phyloP scores from a whole-genome alignment of 2,329 filamentous ascomycete species.

The Rhynchosporium secalis region DNA sequence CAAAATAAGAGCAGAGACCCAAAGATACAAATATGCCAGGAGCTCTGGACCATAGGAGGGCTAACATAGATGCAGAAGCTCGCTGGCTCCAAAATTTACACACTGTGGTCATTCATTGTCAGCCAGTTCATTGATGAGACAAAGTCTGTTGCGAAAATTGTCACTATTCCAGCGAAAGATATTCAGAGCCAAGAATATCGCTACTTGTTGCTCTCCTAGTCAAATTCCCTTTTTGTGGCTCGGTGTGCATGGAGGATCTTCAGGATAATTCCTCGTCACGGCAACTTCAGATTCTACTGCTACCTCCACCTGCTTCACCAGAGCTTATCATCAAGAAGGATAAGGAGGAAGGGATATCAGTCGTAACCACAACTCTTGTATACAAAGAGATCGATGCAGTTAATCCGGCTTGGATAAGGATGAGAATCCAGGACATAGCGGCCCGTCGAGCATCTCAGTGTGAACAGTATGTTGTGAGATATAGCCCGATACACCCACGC shows the following conservation, averaged over 20 bases:
- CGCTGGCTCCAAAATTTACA: constrained; percentile 16
- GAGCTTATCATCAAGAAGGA: constrained; percentile 1
- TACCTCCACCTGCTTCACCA: neutral
- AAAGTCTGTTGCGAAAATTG: constrained; percentile 18
- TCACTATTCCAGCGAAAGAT: constrained; percentile 23
- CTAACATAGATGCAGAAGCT: constrained; percentile 23
- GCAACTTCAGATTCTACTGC: neutral
- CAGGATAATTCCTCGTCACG: neutral
- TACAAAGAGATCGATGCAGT: neutral
- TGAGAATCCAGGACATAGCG: neutral
- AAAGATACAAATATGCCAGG: constrained; percentile 14
- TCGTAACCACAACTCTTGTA: neutral
- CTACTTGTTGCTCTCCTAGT: constrained; percentile 13
- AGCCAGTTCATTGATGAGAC: constrained; percentile 27
- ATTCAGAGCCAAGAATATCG: neutral
- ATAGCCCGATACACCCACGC: constrained; percentile 7
- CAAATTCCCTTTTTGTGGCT: constrained; percentile 10
- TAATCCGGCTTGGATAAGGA: neutral
- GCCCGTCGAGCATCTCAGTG: neutral
- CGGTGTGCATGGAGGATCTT: constrained; percentile 4
- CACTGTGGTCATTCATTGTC: constrained; percentile 29
- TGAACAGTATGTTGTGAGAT: constrained; percentile 4
- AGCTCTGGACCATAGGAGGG: constrained; percentile 32
- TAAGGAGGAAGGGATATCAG: neutral
- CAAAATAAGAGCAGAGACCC: neutral